Evolutionary conservation across 179 eudicot species (phyloP).

Genomic region (Beta lomatogona): DNA sequence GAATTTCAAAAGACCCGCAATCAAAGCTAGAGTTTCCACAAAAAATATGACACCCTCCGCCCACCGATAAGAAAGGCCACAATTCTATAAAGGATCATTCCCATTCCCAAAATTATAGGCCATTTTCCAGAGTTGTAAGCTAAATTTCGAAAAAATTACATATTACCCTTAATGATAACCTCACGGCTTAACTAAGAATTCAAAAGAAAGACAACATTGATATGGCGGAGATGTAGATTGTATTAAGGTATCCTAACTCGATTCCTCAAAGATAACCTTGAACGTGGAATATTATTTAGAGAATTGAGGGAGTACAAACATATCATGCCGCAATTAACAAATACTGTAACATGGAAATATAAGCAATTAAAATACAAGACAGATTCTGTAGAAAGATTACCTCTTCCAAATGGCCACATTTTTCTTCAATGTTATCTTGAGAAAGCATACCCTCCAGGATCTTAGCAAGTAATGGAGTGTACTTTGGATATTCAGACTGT

Average conservation of each 20-base stretch:
- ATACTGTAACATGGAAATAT: neutral
- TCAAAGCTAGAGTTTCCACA: neutral
- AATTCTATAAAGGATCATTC: too few species aligned
- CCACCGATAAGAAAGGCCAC: neutral
- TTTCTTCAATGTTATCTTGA: slow-evolving; percentile 56
- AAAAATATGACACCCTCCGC: neutral
- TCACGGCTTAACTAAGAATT: neutral
- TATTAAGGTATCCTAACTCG: neutral
- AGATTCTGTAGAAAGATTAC: slow-evolving; percentile 32
- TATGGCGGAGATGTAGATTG: neutral
- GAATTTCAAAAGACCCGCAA: neutral
- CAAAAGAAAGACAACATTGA: neutral
- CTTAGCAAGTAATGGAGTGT: slow-evolving; percentile 91
- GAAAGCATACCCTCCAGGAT: slow-evolving; percentile 78
- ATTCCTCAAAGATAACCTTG: neutral
- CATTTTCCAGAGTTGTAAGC: too few species aligned
- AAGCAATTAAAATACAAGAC: neutral
- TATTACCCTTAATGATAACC: neutral
- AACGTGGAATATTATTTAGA: neutral
- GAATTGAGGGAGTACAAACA: neutral
- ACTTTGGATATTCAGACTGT: slow-evolving; percentile 85
- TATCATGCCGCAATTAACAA: neutral
- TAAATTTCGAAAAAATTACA: neutral
- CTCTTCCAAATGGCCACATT: slow-evolving; percentile 65
- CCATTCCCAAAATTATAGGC: too few species aligned